These are phyloP conservation scores for Gaeumannomyces sp. DNA, from an alignment of 2,329 filamentous ascomycete species.

Conservation along the genomic window DNA sequence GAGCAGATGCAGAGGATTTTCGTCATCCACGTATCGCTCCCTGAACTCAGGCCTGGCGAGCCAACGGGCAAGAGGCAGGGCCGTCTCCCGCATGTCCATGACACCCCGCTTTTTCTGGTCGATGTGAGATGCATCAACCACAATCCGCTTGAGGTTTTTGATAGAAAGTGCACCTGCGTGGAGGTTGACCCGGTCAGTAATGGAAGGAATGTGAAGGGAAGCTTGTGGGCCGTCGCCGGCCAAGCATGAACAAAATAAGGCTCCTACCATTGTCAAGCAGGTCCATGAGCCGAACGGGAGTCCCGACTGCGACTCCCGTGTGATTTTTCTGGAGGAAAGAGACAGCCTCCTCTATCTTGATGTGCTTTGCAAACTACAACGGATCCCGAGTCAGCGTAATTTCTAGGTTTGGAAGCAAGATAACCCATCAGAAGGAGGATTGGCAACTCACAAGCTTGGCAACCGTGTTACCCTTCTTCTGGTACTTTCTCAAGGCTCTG, in stretches of 20 bases:
- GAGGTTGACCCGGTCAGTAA: conserved; percentile 12
- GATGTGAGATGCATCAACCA: conserved; percentile 87
- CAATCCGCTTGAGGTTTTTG: conserved; percentile 66
- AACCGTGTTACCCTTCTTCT: conserved; percentile 69
- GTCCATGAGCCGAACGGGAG: conserved; percentile 74
- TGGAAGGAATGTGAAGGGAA: neutral
- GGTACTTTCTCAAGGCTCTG: conserved; percentile 69
- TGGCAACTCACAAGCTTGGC: conserved; percentile 62
- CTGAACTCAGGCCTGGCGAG: conserved; percentile 61
- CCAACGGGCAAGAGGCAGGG: conserved; percentile 71
- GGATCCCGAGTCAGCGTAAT: neutral
- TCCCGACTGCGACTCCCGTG: conserved; percentile 85
- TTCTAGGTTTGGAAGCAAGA: neutral
- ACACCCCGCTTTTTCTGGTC: conserved; percentile 92
- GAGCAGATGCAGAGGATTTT: conserved; percentile 53
- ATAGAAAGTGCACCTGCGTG: conserved; percentile 59
- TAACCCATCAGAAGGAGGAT: neutral
- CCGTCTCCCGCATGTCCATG: conserved; percentile 91
- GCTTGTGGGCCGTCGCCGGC: neutral
- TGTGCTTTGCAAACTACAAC: conserved; percentile 81
- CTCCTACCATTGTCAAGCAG: conserved; percentile 71
- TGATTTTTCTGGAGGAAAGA: conserved; percentile 63
- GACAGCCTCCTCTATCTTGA: conserved; percentile 85
- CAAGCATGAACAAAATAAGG: neutral
- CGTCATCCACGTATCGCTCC: conserved; percentile 57